phyloP scores from a whole-genome alignment of 805 yeast species.

The Tetrapisispora fleetii region DNA sequence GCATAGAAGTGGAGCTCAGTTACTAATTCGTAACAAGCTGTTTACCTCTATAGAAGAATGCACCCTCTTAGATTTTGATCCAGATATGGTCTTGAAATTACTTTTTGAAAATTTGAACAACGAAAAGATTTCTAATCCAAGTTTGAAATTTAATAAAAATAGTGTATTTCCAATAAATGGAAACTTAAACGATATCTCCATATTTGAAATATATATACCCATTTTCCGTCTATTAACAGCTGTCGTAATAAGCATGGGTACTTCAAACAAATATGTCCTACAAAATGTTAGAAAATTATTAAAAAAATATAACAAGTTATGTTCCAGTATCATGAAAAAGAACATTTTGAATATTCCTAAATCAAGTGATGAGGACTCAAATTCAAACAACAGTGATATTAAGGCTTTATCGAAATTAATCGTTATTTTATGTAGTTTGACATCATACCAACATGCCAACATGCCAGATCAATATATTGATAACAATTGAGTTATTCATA shows the following conservation, averaged over 20 bases:
- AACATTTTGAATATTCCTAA: constrained; percentile 34
- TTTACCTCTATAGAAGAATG: constrained; percentile 52
- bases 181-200: constrained; percentile 34
- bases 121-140: constrained; percentile 28
- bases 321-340: constrained; percentile 53
- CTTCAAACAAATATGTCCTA: constrained; percentile 54
- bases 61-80: constrained; percentile 54
- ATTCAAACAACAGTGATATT: constrained; percentile 29
- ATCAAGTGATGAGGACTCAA: constrained; percentile 17
- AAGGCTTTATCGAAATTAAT: constrained; percentile 46
- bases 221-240: constrained; percentile 64
- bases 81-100: constrained; percentile 64
- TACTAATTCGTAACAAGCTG: constrained; percentile 62
- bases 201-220: constrained; percentile 62
- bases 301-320: constrained; percentile 41
- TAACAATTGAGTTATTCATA: not conserved
- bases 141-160: constrained; percentile 42
- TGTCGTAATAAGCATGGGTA: constrained; percentile 63
- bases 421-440: constrained; percentile 43
- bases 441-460: constrained; percentile 33
- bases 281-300: constrained; percentile 43
- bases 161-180: constrained; percentile 34
- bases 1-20: constrained; percentile 66
- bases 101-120: constrained; percentile 31
- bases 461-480: constrained; percentile 5